Evolutionary conservation across 345 rosid species (phyloP), one percentile per base, ranked within the genome.

Genomic region (Trapa bicornis): DNA sequence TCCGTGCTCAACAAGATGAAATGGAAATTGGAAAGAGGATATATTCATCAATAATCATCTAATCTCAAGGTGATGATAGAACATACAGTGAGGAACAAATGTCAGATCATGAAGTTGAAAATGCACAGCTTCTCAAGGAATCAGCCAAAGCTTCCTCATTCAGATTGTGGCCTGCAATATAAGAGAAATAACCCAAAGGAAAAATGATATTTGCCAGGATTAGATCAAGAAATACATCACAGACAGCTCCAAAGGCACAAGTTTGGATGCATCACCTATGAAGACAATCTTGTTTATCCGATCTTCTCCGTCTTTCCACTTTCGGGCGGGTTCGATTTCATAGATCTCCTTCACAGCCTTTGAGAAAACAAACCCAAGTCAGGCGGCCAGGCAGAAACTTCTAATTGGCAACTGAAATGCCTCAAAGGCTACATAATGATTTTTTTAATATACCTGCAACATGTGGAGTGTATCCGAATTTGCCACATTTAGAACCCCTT

Each of bases 281-380:
- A 90, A 90, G 17, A 93, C 98, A 72, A 90, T 87, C 76, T 85
- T 86, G 80, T 76, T 90, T 61, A 36, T 70, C 70, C 63, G 81
- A 47, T 67, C 68, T 66, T 93, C 97, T 52, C 81, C 85, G 7
- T 68, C 74, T 47, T 71, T 82, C 98, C 97, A 93, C 73, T 88
- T 77, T 60, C 92, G 88, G 17, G 85, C 80, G 6, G 97, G 96
- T 65, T 90, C 82, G 32, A 93, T 86, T 71, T 93, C 97, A 42
- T 93, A 93, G 77, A 93, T 85, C 84, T 93, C 97, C 78, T 83
- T 88, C 69, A 93, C 97, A 29, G 96, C 97, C 98, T 93, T 79
- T 72, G 72, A 72, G 65, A 60, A 63, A 47, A 66, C 50, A 12
- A 36, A 2, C 36, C 64, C 36, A 45, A 64, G 39, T 61, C 45